phyloP scores from a whole-genome alignment of 2,329 filamentous ascomycete genomes.

The Hymenotorrendiella dingleyae region DNA sequence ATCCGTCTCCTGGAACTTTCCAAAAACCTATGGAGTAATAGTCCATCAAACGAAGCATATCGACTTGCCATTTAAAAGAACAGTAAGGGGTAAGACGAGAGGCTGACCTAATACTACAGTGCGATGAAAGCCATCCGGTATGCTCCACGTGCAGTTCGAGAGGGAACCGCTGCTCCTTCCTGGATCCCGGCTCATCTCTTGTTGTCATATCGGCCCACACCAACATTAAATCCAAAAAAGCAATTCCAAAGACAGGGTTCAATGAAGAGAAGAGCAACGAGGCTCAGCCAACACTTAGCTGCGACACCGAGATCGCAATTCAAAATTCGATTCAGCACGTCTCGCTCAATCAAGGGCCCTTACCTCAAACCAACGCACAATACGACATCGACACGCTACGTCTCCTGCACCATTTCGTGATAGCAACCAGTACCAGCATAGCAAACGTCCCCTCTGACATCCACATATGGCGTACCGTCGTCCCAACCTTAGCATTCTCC shows the following conservation, averaged over 20 bases:
- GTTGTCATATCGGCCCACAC: background rate
- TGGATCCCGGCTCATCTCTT: background rate
- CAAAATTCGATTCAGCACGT: background rate
- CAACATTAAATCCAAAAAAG: background rate
- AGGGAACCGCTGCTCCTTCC: constrained; percentile 1
- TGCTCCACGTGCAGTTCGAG: background rate
- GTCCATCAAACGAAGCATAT: background rate
- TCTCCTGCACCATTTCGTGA: constrained; percentile 10
- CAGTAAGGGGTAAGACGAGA: too few relatives aligned
- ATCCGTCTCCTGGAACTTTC: background rate
- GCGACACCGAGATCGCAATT: background rate
- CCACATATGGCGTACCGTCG: constrained; percentile 5
- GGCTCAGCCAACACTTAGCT: background rate
- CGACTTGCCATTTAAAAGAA: background rate
- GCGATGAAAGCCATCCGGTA: background rate
- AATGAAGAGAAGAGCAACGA: too few relatives aligned
- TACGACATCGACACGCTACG: constrained; percentile 7
- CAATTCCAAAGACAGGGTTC: background rate
- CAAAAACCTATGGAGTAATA: background rate
- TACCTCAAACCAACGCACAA: background rate
- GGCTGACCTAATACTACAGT: background rate
- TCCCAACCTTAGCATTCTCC: constrained; percentile 10
- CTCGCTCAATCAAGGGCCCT: background rate
- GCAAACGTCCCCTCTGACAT: background rate
- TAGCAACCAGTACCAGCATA: constrained; percentile 8